Evolutionary conservation across 768 basidiomycete genomes (phyloP).

Genomic region (Mrakia frigida): DNA sequence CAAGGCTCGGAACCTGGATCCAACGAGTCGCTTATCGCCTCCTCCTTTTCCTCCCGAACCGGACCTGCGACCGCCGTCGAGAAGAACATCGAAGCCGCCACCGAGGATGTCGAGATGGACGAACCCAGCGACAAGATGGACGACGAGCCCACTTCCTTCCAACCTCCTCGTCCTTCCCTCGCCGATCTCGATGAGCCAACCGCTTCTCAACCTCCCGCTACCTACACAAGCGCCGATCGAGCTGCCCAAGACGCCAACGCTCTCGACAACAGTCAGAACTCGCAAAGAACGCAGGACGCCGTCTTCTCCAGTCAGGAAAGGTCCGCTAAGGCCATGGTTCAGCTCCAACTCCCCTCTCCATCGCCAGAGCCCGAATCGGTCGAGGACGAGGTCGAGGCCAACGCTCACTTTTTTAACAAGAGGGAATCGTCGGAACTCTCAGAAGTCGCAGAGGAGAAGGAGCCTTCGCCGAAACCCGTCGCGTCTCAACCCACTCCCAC

Average conservation of each 20-base stretch:
- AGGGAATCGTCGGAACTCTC: not conserved
- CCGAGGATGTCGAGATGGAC: not conserved
- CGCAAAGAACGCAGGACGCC: not conserved
- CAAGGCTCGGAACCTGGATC: not conserved
- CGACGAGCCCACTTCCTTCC: not conserved
- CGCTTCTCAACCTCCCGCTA: not conserved
- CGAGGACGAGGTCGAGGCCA: not conserved
- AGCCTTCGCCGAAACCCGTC: not conserved
- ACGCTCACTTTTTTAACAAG: not conserved
- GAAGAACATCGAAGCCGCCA: not conserved
- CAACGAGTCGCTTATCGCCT: not conserved
- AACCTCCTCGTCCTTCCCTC: slow-evolving; percentile 1
- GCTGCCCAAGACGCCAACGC: slow-evolving; percentile 9
- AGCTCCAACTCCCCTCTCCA: not conserved
- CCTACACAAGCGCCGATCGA: slow-evolving; percentile 3
- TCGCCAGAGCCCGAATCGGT: not conserved
- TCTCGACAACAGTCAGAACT: slow-evolving; percentile 1
- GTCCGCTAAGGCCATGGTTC: not conserved
- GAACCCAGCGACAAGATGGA: not conserved
- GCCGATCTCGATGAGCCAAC: not conserved
- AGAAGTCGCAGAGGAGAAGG: not conserved
- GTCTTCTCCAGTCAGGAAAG: not conserved
- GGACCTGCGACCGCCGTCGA: not conserved
- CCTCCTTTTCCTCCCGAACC: not conserved
- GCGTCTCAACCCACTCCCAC: not conserved